Evolutionary conservation across 495 filamentous ascomycete genomes (phyloP).

Genomic region (Hyphodiscus hymeniophilus): DNA sequence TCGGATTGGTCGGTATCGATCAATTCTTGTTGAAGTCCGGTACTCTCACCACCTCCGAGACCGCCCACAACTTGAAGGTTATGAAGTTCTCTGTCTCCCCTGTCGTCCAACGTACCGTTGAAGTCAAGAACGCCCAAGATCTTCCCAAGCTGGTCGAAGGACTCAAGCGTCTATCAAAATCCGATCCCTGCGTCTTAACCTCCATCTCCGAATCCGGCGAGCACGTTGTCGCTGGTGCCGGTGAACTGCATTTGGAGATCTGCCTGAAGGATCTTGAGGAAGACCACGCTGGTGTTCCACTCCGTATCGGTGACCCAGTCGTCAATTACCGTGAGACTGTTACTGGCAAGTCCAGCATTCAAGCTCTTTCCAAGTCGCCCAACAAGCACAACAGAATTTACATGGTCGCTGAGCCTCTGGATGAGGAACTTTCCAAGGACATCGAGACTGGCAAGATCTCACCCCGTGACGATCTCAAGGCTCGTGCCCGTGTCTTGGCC

Average conservation of each 20-base stretch:
- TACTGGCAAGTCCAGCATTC: slow-evolving; percentile 71
- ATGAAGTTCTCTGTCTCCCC: slow-evolving; percentile 99
- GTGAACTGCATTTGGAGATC: slow-evolving; percentile 99
- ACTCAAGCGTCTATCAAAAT: slow-evolving; percentile 99
- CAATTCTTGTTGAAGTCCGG: slow-evolving; percentile 99
- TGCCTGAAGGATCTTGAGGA: slow-evolving; percentile 99
- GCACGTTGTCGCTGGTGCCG: slow-evolving; percentile 97
- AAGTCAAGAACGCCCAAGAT: slow-evolving; percentile 99
- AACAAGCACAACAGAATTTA: slow-evolving; percentile 99
- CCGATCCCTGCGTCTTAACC: slow-evolving; percentile 94
- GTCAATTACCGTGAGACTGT: slow-evolving; percentile 98
- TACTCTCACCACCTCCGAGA: slow-evolving; percentile 94
- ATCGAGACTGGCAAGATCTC: slow-evolving; percentile 90
- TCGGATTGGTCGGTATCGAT: slow-evolving; percentile 97
- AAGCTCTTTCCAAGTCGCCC: slow-evolving; percentile 96
- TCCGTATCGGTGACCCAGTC: slow-evolving; percentile 93
- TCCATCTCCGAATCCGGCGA: slow-evolving; percentile 85
- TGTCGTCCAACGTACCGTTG: slow-evolving; percentile 96
- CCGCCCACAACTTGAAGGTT: slow-evolving; percentile 99
- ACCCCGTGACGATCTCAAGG: slow-evolving; percentile 99
- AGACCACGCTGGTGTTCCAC: slow-evolving; percentile 96
- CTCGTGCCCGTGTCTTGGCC: slow-evolving; percentile 89
- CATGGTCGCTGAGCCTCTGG: slow-evolving; percentile 79
- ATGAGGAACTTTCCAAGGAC: slow-evolving; percentile 80
- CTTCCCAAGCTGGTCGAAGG: slow-evolving; percentile 99